A percentile compares a stretch with the other conserved stretches of the same genome.
Conservation (phyloP, 139 green algal genomes). For the Chlorella sorokiniana region DNA sequence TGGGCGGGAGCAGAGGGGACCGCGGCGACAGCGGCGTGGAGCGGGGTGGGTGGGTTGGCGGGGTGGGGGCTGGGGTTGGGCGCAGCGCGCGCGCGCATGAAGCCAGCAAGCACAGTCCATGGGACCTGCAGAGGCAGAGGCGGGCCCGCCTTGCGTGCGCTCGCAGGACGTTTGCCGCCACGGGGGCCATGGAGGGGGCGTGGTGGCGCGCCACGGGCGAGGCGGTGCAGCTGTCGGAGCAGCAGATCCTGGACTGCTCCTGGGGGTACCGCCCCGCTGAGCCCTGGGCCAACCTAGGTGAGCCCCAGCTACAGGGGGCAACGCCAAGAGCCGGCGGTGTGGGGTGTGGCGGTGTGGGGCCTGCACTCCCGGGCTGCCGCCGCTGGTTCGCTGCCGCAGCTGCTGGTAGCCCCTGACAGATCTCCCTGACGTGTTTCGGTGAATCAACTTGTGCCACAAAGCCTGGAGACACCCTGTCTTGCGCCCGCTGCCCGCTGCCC, state of each 20-base stretch:
- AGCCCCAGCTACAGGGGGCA: too few species aligned
- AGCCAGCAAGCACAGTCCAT: too few species aligned
- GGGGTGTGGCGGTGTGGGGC: too few species aligned
- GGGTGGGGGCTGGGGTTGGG: too few species aligned
- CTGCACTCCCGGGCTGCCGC: background rate
- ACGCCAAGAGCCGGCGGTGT: too few species aligned
- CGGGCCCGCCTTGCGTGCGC: too few species aligned
- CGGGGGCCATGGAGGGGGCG: slow-evolving; percentile 69
- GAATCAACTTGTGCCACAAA: background rate
- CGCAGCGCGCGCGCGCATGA: too few species aligned
- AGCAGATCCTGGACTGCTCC: slow-evolving; percentile 80
- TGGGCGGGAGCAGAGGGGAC: too few species aligned
- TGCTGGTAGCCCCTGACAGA: background rate
- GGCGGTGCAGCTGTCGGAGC: slow-evolving; percentile 63
- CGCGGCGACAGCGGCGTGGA: too few species aligned
- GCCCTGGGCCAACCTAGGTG: slow-evolving; percentile 14
- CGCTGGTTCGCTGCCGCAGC: background rate
- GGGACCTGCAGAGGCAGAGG: too few species aligned
- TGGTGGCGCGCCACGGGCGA: slow-evolving; percentile 66
- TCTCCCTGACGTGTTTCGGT: background rate
- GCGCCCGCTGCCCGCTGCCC: background rate
- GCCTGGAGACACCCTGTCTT: background rate
- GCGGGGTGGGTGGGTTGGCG: too few species aligned
- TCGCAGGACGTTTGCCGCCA: slow-evolving; percentile 47
- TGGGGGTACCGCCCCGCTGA: slow-evolving; percentile 52